Evolutionary conservation across 1,284 basidiomycete genomes (phyloP).

Genomic region (Crepidotus sp.): DNA sequence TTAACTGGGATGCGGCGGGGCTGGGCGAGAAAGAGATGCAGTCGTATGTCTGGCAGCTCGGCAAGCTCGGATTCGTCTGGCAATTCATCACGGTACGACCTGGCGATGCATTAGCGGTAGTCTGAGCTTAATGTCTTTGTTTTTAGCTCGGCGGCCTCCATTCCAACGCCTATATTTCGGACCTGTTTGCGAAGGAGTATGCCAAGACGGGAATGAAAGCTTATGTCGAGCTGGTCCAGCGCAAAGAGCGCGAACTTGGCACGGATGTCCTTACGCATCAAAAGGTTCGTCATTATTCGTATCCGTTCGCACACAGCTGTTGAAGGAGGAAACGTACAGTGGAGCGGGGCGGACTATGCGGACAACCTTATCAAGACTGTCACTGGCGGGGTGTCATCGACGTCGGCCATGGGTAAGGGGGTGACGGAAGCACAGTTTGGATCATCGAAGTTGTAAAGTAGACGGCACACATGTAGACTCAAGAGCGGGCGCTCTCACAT

Average conservation of each 20-base stretch:
- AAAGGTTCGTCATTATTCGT: conserved; percentile 41
- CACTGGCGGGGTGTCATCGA: conserved; percentile 91
- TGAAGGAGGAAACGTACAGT: conserved; percentile 37
- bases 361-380: conserved; percentile 91
- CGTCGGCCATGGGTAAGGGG: conserved; percentile 90
- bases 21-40: conserved; percentile 82
- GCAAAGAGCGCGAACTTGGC: conserved; percentile 81
- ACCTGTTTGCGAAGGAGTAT: conserved; percentile 83
- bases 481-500: too few relatives aligned
- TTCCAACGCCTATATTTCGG: conserved; percentile 95
- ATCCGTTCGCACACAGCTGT: neutral
- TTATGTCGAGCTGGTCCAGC: conserved; percentile 79
- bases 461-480: neutral
- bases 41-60: conserved; percentile 87
- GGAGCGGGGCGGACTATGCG: conserved; percentile 92
- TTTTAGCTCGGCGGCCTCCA: conserved; percentile 87
- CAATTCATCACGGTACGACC: conserved; percentile 91
- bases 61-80: conserved; percentile 91
- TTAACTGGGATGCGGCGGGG: conserved; percentile 92
- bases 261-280: conserved; percentile 91
- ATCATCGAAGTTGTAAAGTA: conserved; percentile 43
- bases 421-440: conserved; percentile 88
- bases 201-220: conserved; percentile 90
- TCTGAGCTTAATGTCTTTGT: conserved; percentile 4
- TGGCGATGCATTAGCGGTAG: neutral